Evolutionary conservation across 2,329 filamentous ascomycete genomes (phyloP).

Genomic region (Byssoonygena ceratinophila): DNA sequence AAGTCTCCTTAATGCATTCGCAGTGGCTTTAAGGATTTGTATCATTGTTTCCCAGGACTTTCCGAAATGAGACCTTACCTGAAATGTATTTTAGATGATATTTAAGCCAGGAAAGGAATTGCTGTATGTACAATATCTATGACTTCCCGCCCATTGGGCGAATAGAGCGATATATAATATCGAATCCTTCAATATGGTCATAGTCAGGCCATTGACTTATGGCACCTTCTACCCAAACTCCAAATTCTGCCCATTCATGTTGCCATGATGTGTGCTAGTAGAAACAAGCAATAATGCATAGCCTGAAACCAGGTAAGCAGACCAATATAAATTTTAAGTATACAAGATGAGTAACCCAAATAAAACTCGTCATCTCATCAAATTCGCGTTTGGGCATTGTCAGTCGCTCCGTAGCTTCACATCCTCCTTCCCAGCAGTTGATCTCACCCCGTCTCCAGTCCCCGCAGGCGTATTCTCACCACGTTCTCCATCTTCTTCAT

Average conservation of each 20-base stretch:
- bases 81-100: too few relatives aligned
- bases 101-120: too few relatives aligned
- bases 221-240: not conserved
- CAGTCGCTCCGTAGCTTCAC: constrained; percentile 28
- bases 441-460: constrained; percentile 19
- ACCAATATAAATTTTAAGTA: not conserved
- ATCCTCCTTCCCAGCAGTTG: constrained; percentile 19
- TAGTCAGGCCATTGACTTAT: not conserved
- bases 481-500: constrained; percentile 33
- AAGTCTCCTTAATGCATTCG: too few relatives aligned
- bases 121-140: too few relatives aligned
- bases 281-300: not conserved
- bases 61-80: too few relatives aligned
- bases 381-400: constrained; percentile 2
- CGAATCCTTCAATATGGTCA: too few relatives aligned
- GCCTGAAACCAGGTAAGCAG: not conserved
- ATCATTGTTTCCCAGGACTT: too few relatives aligned
- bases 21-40: too few relatives aligned
- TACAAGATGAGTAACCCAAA: not conserved
- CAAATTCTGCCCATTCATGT: not conserved
- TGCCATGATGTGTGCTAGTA: not conserved
- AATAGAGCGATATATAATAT: too few relatives aligned
- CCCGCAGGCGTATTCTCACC: constrained; percentile 15
- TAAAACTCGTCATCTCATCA: not conserved
- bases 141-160: too few relatives aligned